Evolutionary conservation across 2,329 filamentous ascomycete genomes (phyloP).

Genomic region (Paecilomyces variotii): DNA sequence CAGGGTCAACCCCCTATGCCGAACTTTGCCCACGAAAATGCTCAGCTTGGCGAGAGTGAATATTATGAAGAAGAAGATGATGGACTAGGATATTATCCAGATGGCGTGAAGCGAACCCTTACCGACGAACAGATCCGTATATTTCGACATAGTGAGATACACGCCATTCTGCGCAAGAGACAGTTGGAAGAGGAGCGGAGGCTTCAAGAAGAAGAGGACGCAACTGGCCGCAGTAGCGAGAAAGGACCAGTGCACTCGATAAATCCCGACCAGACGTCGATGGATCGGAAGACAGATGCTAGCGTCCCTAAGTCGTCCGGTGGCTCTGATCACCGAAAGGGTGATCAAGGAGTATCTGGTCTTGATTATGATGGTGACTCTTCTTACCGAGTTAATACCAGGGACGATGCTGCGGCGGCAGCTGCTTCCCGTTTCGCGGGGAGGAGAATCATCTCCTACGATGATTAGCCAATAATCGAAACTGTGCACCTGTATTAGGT

Average conservation of each 20-base stretch:
- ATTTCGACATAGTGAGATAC: slow-evolving; percentile 81
- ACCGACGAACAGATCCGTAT: slow-evolving; percentile 88
- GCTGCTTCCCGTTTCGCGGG: slow-evolving; percentile 10
- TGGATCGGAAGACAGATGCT: neutral
- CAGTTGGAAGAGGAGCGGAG: slow-evolving; percentile 15
- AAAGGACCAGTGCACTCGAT: neutral
- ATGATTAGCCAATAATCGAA: slow-evolving; percentile 18
- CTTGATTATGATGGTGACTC: slow-evolving; percentile 38
- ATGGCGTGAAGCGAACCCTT: slow-evolving; percentile 80
- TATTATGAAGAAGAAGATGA: slow-evolving; percentile 36
- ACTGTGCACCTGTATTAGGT: neutral
- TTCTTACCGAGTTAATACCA: neutral
- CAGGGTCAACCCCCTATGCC: slow-evolving; percentile 2
- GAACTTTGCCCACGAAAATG: slow-evolving; percentile 1
- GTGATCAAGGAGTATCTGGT: slow-evolving; percentile 24
- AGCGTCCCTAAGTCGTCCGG: neutral
- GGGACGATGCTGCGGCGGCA: slow-evolving; percentile 1
- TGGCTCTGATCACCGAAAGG: neutral
- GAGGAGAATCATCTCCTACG: slow-evolving; percentile 29
- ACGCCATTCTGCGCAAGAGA: slow-evolving; percentile 54
- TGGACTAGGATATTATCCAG: slow-evolving; percentile 72
- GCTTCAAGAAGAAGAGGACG: slow-evolving; percentile 17
- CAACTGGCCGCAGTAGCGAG: neutral
- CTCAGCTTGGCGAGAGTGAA: slow-evolving; percentile 10
- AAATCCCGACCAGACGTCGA: neutral